phyloP scores from a whole-genome alignment of 2,329 filamentous ascomycete genomes.

The Xylaria sp. region DNA sequence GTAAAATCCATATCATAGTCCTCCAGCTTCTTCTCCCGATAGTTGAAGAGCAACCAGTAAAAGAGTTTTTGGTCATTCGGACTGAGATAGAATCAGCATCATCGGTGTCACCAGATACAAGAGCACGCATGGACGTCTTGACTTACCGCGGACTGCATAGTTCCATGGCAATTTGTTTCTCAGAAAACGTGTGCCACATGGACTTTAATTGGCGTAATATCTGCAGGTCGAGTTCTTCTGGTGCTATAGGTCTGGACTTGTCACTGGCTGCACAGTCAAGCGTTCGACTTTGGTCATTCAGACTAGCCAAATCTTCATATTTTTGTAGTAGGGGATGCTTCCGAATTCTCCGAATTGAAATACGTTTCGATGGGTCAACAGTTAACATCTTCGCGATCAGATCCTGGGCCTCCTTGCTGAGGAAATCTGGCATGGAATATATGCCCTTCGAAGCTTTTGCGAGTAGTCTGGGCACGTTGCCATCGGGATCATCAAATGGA shows the following conservation, averaged over 20 bases:
- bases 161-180: slow-evolving; percentile 75
- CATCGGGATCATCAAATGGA: slow-evolving; percentile 76
- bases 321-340: slow-evolving; percentile 85
- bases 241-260: slow-evolving; percentile 68
- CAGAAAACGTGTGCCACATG: slow-evolving; percentile 87
- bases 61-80: slow-evolving; percentile 93
- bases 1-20: slow-evolving; percentile 83
- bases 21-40: slow-evolving; percentile 85
- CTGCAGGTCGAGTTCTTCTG: slow-evolving; percentile 80
- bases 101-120: background rate
- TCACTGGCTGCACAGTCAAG: slow-evolving; percentile 61
- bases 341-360: slow-evolving; percentile 86
- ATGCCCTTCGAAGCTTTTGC: slow-evolving; percentile 67
- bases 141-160: slow-evolving; percentile 74
- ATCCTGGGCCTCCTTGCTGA: slow-evolving; percentile 77
- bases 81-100: slow-evolving; percentile 58
- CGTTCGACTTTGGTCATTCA: slow-evolving; percentile 66
- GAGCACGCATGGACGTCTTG: background rate
- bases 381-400: slow-evolving; percentile 84
- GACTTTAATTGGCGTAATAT: slow-evolving; percentile 87
- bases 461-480: slow-evolving; percentile 71
- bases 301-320: slow-evolving; percentile 79
- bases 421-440: slow-evolving; percentile 70
- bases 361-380: slow-evolving; percentile 80
- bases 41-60: slow-evolving; percentile 85